Percentiles rank a stretch among this genome's conserved stretches.
phyloP scores from a whole-genome alignment of 2,329 filamentous ascomycete genomes.

The Penicillium sp. region DNA sequence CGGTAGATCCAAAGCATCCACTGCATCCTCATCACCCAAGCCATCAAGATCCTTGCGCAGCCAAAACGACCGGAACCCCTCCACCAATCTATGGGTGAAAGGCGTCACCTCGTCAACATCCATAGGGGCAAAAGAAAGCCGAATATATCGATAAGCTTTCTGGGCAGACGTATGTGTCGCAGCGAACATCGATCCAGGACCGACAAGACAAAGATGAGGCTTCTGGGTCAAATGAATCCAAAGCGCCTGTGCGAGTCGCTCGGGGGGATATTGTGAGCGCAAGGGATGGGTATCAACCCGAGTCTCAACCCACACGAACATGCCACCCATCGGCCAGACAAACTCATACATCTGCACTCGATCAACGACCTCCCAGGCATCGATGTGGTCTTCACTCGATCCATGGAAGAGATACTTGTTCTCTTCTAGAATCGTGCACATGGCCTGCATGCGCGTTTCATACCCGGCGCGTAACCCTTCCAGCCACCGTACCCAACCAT shows the following conservation, averaged over 20 bases:
- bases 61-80: neutral
- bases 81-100: neutral
- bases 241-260: neutral
- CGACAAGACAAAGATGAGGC: neutral
- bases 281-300: neutral
- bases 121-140: neutral
- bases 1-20: neutral
- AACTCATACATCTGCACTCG: neutral
- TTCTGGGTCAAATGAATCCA: neutral
- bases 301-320: neutral
- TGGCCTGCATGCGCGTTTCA: neutral
- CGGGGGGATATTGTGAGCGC: neutral
- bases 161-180: neutral
- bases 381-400: neutral
- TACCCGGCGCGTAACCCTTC: neutral
- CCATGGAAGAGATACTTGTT: neutral
- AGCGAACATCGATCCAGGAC: neutral
- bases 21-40: neutral
- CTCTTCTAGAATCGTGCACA: neutral
- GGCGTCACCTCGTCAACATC: neutral
- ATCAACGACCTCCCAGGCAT: neutral
- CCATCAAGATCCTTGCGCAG: neutral
- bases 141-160: neutral
- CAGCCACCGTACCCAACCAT: neutral
- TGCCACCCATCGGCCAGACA: neutral